Evolutionary conservation across 768 basidiomycete species (phyloP).

Genomic region (Clitopilus passeckerianus): DNA sequence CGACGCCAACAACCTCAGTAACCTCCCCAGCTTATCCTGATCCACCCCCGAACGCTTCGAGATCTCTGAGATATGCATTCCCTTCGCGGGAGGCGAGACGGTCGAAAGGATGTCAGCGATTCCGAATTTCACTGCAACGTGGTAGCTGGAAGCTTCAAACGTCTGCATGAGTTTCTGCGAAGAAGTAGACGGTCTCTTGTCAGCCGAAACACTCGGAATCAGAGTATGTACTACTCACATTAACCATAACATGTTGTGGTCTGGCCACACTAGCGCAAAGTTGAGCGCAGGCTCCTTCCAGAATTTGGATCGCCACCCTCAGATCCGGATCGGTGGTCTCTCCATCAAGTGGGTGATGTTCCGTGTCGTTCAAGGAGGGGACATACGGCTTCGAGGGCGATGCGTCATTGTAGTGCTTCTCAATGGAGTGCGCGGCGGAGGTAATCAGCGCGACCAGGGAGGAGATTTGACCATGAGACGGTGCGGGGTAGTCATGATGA

Average conservation of each 20-base stretch:
- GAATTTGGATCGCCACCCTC: constrained; percentile 17
- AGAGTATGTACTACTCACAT: too few species aligned
- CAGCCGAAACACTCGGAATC: too few species aligned
- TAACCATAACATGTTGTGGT: constrained; percentile 17
- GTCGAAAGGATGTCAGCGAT: constrained; percentile 32
- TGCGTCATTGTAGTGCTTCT: neutral
- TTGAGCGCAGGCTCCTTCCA: constrained; percentile 23
- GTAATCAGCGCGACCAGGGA: neutral
- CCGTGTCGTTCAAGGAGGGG: constrained; percentile 15
- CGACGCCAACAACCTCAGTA: constrained; percentile 33
- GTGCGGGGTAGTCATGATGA: too few species aligned
- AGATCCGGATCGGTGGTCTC: constrained; percentile 8
- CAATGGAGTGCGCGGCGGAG: neutral
- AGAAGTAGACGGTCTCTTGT: neutral
- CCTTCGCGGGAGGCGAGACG: constrained; percentile 18
- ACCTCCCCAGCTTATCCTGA: constrained; percentile 28
- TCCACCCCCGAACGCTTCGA: constrained; percentile 23
- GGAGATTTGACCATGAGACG: neutral
- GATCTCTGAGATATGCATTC: constrained; percentile 28
- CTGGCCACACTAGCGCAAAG: constrained; percentile 17
- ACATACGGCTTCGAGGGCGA: constrained; percentile 4
- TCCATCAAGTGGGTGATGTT: constrained; percentile 17
- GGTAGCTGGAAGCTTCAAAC: constrained; percentile 16
- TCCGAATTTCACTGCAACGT: constrained; percentile 26
- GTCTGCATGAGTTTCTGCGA: constrained; percentile 5